phyloP scores from a whole-genome alignment of 176 grass and related monocot genomes.

The Eragrostis nindensis region DNA sequence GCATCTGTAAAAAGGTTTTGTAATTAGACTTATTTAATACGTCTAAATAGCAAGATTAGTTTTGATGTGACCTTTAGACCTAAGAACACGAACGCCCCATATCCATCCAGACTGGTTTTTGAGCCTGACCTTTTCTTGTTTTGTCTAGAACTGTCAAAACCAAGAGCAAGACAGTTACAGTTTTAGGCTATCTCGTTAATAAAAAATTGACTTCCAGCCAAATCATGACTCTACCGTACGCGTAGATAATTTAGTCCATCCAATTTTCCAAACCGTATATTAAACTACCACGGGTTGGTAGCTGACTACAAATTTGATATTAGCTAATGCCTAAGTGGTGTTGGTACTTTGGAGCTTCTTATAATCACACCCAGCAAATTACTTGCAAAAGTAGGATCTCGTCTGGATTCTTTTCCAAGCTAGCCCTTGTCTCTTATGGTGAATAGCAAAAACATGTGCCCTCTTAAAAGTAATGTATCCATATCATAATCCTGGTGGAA shows the following conservation, averaged over 20 bases:
- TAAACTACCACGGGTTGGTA: neutral
- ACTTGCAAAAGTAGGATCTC: constrained; percentile 19
- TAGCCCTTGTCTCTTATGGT: constrained; percentile 36
- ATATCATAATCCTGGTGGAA: constrained; percentile 11
- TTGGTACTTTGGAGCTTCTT: neutral
- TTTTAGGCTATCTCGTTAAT: neutral
- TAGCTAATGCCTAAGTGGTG: neutral
- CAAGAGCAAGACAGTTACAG: neutral
- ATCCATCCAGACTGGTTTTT: neutral
- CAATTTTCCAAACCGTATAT: neutral
- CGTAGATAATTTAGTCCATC: neutral
- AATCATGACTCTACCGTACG: neutral
- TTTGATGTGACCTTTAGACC: no score
- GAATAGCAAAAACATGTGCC: neutral
- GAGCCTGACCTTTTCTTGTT: neutral
- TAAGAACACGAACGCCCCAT: no score
- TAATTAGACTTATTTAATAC: no score
- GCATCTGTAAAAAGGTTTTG: no score
- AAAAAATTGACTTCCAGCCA: neutral
- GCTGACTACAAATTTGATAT: neutral
- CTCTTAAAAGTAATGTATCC: neutral
- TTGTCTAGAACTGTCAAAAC: neutral
- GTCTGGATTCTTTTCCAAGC: constrained; percentile 15
- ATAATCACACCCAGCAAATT: neutral
- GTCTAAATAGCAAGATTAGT: no score